Percentiles rank a stretch among this genome's conserved stretches.
phyloP scores from a whole-genome alignment of 345 rosid species.

The Sapria himalayana region DNA sequence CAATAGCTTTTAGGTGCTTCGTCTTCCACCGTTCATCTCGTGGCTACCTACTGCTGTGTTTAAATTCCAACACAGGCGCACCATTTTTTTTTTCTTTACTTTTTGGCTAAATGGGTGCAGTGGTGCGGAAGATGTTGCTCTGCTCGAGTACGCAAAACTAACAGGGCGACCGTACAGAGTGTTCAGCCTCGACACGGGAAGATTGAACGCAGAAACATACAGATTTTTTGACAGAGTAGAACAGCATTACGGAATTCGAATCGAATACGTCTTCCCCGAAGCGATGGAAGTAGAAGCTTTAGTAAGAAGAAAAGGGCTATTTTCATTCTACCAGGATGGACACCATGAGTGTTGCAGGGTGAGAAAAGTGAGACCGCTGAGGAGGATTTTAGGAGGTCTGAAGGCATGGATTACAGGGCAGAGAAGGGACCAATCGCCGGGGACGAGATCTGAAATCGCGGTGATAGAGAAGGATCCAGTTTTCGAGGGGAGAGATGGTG shows the following conservation, averaged over 20 bases:
- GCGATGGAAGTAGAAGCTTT: conserved; percentile 81
- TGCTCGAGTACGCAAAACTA: conserved; percentile 76
- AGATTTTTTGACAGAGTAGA: conserved; percentile 50
- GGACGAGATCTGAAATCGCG: conserved; percentile 70
- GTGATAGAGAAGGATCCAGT: conserved; percentile 81
- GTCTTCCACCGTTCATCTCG: neutral
- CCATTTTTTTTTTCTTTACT: neutral
- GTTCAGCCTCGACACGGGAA: conserved; percentile 81
- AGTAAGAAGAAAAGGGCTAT: conserved; percentile 78
- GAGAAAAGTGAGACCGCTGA: conserved; percentile 81
- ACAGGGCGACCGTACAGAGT: conserved; percentile 78
- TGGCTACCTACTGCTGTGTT: neutral
- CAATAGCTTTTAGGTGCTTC: conserved; percentile 80
- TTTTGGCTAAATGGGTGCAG: too few species aligned
- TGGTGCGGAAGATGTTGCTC: conserved; percentile 95
- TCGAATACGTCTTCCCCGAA: conserved; percentile 92
- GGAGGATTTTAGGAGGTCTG: conserved; percentile 75
- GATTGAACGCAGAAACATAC: conserved; percentile 76
- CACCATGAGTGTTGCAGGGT: conserved; percentile 97
- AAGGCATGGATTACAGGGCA: conserved; percentile 97
- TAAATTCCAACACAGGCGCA: neutral
- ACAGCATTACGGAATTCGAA: conserved; percentile 53
- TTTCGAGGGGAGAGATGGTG: conserved; percentile 80
- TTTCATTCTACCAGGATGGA: conserved; percentile 87
- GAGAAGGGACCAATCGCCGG: conserved; percentile 87